Conservation (phyloP, 148 eudicot genomes). For the Gaultheria prostrata region DNA sequence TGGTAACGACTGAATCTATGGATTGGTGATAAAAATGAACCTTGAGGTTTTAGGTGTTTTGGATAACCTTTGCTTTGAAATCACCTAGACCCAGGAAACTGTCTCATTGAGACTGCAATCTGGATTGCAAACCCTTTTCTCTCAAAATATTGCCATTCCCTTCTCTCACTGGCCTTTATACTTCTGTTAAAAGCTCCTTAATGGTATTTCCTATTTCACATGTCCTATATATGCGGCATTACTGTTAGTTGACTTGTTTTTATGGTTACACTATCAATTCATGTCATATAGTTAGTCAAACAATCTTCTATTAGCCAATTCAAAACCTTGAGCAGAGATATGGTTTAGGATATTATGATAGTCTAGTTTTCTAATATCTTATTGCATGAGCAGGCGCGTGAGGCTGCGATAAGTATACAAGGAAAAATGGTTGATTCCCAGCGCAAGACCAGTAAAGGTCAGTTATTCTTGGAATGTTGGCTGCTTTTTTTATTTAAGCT, state of each 20-base stretch:
- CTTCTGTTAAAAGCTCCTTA: neutral
- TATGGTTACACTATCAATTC: neutral
- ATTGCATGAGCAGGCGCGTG: conserved; percentile 58
- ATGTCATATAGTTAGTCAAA: neutral
- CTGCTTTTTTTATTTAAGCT: neutral
- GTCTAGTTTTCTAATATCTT: conserved; percentile 12
- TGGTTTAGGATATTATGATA: neutral
- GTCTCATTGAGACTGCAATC: conserved; percentile 1
- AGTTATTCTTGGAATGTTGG: conserved; percentile 16
- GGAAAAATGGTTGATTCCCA: conserved; percentile 89
- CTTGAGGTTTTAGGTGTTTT: neutral
- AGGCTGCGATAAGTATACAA: conserved; percentile 62
- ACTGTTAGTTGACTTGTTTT: neutral
- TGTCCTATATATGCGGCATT: neutral
- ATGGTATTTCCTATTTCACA: neutral
- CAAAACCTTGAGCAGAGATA: neutral
- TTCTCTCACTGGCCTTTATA: neutral
- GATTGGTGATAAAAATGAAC: neutral
- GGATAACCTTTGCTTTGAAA: neutral
- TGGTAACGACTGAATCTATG: neutral
- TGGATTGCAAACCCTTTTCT: neutral
- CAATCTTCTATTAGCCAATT: neutral
- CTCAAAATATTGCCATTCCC: neutral
- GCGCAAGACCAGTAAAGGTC: conserved; percentile 91
- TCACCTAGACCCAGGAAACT: neutral